phyloP scores from a whole-genome alignment of 2,329 filamentous ascomycete genomes.

The Aspergillus spinulosporus region DNA sequence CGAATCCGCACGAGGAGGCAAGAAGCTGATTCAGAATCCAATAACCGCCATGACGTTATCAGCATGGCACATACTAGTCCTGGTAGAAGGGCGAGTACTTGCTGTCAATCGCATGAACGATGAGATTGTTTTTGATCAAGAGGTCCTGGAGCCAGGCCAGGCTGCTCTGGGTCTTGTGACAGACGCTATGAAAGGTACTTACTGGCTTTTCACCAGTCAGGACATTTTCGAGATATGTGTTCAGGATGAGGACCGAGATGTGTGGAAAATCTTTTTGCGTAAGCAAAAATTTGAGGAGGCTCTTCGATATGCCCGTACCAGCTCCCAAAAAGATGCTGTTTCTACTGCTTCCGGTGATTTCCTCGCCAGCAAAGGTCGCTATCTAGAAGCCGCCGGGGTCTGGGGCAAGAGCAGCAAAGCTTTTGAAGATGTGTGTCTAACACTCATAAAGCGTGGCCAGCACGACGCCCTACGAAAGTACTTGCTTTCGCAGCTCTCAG shows the following conservation, averaged over 20 bases:
- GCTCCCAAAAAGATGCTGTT: constrained; percentile 82
- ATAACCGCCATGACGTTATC: constrained; percentile 81
- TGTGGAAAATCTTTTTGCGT: constrained; percentile 92
- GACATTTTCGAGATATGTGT: constrained; percentile 95
- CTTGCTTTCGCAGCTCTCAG: constrained; percentile 76
- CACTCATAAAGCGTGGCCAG: constrained; percentile 85
- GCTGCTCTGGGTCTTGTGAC: constrained; percentile 79
- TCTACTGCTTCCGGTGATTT: constrained; percentile 90
- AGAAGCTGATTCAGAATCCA: constrained; percentile 66
- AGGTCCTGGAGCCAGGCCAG: constrained; percentile 77
- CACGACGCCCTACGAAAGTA: constrained; percentile 90
- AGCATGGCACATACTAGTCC: constrained; percentile 86
- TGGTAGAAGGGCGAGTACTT: constrained; percentile 80
- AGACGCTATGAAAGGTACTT: constrained; percentile 92
- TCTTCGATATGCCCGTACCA: constrained; percentile 77
- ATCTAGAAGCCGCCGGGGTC: constrained; percentile 79
- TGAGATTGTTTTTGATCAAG: constrained; percentile 81
- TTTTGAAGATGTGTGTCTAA: constrained; percentile 92
- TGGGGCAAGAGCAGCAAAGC: constrained; percentile 96
- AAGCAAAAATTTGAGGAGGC: constrained; percentile 86
- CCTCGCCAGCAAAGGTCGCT: constrained; percentile 77
- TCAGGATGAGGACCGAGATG: constrained; percentile 83
- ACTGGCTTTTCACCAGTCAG: constrained; percentile 88
- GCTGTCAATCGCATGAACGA: constrained; percentile 86
- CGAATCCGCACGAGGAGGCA: constrained; percentile 64